Percentiles rank a stretch among this genome's conserved stretches.
phyloP scores from a whole-genome alignment of 2,329 filamentous ascomycete species.

The Nemania sp. region DNA sequence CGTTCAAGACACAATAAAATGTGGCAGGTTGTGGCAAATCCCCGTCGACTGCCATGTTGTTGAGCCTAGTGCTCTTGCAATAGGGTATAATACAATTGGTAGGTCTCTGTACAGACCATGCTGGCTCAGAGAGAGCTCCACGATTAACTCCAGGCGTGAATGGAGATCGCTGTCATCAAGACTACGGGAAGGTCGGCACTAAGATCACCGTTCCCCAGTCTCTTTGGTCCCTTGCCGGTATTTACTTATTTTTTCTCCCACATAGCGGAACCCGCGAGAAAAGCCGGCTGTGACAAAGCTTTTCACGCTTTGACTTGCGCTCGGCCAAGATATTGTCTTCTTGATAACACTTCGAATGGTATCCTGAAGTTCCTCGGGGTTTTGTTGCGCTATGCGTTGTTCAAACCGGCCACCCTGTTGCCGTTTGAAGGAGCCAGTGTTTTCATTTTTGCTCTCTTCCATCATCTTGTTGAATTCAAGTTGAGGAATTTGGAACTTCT shows the following conservation, averaged over 20 bases:
- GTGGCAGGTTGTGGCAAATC: background rate
- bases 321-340: constrained; percentile 90
- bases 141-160: background rate
- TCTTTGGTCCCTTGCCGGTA: constrained; percentile 52
- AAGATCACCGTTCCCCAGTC: constrained; percentile 32
- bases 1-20: constrained; percentile 5
- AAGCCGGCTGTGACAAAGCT: constrained; percentile 78
- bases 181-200: constrained; percentile 1
- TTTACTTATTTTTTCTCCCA: constrained; percentile 79
- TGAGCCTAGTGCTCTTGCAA: constrained; percentile 3
- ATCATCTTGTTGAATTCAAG: constrained; percentile 86
- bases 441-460: constrained; percentile 71
- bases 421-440: constrained; percentile 67
- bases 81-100: constrained; percentile 16
- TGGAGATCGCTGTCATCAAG: background rate
- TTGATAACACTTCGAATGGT: constrained; percentile 78
- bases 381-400: constrained; percentile 74
- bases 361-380: constrained; percentile 65
- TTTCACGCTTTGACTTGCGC: constrained; percentile 84
- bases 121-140: background rate
- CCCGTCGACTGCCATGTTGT: background rate
- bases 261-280: constrained; percentile 70
- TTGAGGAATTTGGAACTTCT: constrained; percentile 82
- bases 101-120: background rate
- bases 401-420: constrained; percentile 85